These are phyloP conservation scores for Russula vinacea DNA, from an alignment of 768 basidiomycete genomes.

Conservation along the genomic window DNA sequence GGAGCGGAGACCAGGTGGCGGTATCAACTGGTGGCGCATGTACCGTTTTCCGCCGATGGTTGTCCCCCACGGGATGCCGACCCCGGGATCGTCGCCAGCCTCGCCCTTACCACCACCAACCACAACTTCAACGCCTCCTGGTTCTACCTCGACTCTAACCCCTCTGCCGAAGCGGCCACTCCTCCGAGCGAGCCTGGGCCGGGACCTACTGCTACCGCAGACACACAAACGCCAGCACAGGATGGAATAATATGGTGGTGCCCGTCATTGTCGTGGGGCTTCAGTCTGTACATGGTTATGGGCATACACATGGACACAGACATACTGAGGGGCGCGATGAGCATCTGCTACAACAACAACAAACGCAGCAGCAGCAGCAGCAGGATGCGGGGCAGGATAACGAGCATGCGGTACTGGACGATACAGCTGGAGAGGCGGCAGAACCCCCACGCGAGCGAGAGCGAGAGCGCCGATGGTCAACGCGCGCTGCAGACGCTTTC, in stretches of 20 bases:
- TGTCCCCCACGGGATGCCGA: conserved; percentile 36
- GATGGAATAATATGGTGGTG: conserved; percentile 50
- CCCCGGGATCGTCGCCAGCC: neutral
- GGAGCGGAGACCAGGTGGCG: conserved; percentile 42
- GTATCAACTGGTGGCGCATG: conserved; percentile 78
- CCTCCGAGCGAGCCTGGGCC: conserved; percentile 16
- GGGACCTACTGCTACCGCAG: neutral
- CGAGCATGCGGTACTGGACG: conserved; percentile 1
- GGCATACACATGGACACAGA: conserved; percentile 23
- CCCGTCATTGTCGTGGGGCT: conserved; percentile 83
- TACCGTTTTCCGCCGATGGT: conserved; percentile 76
- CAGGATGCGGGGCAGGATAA: conserved; percentile 3
- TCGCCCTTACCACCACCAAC: conserved; percentile 9
- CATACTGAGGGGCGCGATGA: conserved; percentile 17
- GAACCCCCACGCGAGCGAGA: conserved; percentile 1
- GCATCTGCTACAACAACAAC: neutral
- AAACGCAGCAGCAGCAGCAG: neutral
- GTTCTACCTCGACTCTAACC: neutral
- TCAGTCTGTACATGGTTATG: conserved; percentile 61
- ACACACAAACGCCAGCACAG: conserved; percentile 16
- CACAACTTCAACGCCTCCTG: neutral
- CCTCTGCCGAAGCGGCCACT: neutral
- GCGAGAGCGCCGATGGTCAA: conserved; percentile 49
- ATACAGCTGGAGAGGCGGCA: neutral
- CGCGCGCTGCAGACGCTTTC: conserved; percentile 60